phyloP scores from a whole-genome alignment of 495 filamentous ascomycete genomes.

The Ascodesmis nigricans region DNA sequence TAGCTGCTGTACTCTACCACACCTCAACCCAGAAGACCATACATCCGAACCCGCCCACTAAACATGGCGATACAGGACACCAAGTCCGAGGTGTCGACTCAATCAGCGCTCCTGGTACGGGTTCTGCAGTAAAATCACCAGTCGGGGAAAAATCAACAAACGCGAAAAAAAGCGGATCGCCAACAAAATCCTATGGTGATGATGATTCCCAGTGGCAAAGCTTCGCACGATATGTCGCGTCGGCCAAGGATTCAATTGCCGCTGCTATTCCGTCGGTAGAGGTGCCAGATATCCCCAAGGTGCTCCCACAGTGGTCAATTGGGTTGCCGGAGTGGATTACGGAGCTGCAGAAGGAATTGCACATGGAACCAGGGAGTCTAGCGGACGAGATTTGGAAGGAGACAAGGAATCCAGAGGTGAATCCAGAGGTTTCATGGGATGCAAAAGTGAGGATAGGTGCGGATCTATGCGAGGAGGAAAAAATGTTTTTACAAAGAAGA shows the following conservation, averaged over 20 bases:
- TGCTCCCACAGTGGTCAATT: conserved; percentile 65
- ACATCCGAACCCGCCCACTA: neutral
- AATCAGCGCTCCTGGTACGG: neutral
- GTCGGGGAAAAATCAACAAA: conserved; percentile 2
- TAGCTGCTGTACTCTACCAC: conserved; percentile 12
- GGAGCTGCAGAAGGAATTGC: conserved; percentile 75
- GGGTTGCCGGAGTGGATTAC: conserved; percentile 51
- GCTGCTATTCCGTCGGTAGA: conserved; percentile 15
- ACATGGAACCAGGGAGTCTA: conserved; percentile 62
- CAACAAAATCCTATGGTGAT: too few relatives aligned
- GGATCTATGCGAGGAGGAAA: conserved; percentile 69
- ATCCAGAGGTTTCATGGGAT: conserved; percentile 65
- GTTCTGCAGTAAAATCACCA: conserved; percentile 1
- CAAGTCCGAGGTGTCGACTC: neutral
- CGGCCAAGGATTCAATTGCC: conserved; percentile 12
- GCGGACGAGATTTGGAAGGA: conserved; percentile 87
- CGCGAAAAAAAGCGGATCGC: conserved; percentile 5
- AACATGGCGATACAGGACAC: conserved; percentile 1
- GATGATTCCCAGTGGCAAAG: conserved; percentile 18
- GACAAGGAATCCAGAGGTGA: conserved; percentile 54
- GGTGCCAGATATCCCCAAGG: conserved; percentile 10
- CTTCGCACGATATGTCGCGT: too few relatives aligned
- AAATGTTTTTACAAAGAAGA: conserved; percentile 41
- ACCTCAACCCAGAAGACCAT: conserved; percentile 7
- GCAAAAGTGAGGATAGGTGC: conserved; percentile 61